phyloP scores from a whole-genome alignment of 805 yeast species.

The Pichia gijzeniarum region DNA sequence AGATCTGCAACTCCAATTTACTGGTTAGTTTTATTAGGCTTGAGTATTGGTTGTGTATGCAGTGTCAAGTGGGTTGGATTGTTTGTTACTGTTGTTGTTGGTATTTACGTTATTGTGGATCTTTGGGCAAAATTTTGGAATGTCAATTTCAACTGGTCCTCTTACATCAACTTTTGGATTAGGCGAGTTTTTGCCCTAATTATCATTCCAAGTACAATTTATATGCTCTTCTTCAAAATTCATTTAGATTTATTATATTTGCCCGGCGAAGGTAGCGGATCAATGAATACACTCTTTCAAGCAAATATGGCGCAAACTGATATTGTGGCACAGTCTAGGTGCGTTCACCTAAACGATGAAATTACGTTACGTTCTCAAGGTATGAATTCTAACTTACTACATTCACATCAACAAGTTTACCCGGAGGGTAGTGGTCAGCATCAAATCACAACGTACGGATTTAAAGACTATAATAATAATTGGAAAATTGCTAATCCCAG shows the following conservation, averaged over 20 bases:
- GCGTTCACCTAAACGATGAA: constrained; percentile 54
- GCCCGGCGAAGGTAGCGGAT: constrained; percentile 84
- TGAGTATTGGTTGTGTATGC: constrained; percentile 75
- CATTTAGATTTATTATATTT: constrained; percentile 70
- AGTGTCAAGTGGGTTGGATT: constrained; percentile 85
- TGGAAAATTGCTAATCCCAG: constrained; percentile 46
- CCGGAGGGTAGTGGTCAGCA: constrained; percentile 94
- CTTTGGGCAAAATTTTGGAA: constrained; percentile 88
- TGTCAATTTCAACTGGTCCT: constrained; percentile 42
- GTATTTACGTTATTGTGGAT: constrained; percentile 82
- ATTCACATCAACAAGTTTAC: constrained; percentile 78
- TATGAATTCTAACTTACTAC: constrained; percentile 67
- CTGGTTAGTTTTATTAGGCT: constrained; percentile 59
- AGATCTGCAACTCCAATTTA: constrained; percentile 36
- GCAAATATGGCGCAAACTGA: constrained; percentile 70
- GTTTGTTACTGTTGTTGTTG: constrained; percentile 80
- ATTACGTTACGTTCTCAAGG: constrained; percentile 68
- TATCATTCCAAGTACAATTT: constrained; percentile 55
- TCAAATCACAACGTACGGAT: constrained; percentile 89
- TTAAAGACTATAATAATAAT: constrained; percentile 78
- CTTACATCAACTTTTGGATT: constrained; percentile 56
- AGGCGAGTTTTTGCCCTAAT: constrained; percentile 62
- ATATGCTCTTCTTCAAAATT: constrained; percentile 60
- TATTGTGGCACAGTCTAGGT: constrained; percentile 60
- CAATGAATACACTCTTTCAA: constrained; percentile 85